phyloP scores from a whole-genome alignment of 1,284 basidiomycete genomes.

The Microbotryum silenes-acaulis region DNA sequence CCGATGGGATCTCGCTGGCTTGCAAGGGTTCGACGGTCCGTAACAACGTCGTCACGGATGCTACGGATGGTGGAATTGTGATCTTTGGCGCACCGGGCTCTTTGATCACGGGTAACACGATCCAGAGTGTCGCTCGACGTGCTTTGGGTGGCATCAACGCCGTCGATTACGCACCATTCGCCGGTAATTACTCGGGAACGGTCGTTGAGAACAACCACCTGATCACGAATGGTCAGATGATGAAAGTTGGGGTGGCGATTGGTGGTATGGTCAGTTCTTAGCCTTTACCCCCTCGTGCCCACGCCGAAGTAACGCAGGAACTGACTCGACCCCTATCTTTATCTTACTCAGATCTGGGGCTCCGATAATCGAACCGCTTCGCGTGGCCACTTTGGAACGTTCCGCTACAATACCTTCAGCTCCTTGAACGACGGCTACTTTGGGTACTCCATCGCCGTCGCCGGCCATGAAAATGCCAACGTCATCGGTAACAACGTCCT shows the following conservation, averaged over 20 bases:
- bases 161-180: slow-evolving; percentile 61
- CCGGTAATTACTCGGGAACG: slow-evolving; percentile 61
- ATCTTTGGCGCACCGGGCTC: slow-evolving; percentile 73
- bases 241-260: slow-evolving; percentile 46
- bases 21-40: slow-evolving; percentile 59
- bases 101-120: slow-evolving; percentile 63
- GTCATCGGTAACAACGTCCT: slow-evolving; percentile 33
- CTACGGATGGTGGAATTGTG: slow-evolving; percentile 59
- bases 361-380: slow-evolving; percentile 25
- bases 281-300: slow-evolving; percentile 30
- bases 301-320: too few species aligned
- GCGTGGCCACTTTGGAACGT: slow-evolving; percentile 47
- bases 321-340: too few species aligned
- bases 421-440: slow-evolving; percentile 31
- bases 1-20: slow-evolving; percentile 72
- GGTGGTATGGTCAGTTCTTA: slow-evolving; percentile 39
- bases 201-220: slow-evolving; percentile 62
- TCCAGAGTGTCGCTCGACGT: slow-evolving; percentile 44
- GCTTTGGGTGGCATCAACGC: slow-evolving; percentile 61
- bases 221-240: slow-evolving; percentile 33
- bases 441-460: slow-evolving; percentile 32
- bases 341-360: slow-evolving; percentile 11
- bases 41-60: slow-evolving; percentile 58
- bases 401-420: slow-evolving; percentile 55
- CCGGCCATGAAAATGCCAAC: slow-evolving; percentile 27